Percentiles rank a stretch among this genome's conserved stretches.
phyloP scores from a whole-genome alignment of 208 protist species.

The Trypanosoma brucei region DNA sequence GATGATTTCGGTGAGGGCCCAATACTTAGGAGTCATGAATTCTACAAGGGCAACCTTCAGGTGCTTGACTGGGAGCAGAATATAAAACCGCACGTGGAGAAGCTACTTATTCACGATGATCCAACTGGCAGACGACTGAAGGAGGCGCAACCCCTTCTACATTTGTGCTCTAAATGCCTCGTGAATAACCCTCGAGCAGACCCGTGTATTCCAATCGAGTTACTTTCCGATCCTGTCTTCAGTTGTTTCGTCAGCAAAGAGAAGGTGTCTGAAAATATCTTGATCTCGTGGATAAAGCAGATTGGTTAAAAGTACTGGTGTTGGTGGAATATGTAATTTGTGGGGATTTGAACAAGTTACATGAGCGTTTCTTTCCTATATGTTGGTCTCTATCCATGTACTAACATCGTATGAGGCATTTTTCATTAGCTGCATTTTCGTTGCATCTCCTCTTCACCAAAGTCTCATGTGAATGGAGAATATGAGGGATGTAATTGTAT shows the following conservation, averaged over 20 bases:
- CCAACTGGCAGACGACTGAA: slow-evolving; percentile 6
- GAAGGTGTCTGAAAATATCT: slow-evolving; percentile 1
- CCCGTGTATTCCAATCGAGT: slow-evolving; percentile 27
- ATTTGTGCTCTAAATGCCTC: slow-evolving; percentile 52
- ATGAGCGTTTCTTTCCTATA: no score
- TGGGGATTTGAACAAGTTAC: no score
- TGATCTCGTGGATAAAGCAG: slow-evolving; percentile 9
- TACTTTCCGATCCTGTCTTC: slow-evolving; percentile 53
- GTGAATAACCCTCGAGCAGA: slow-evolving; percentile 40
- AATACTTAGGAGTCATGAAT: slow-evolving; percentile 36
- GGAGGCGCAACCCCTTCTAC: slow-evolving; percentile 36
- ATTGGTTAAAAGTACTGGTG: no score
- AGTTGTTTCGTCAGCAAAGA: slow-evolving; percentile 22
- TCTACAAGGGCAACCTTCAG: slow-evolving; percentile 5
- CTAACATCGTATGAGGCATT: no score
- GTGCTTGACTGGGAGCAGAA: slow-evolving; percentile 74
- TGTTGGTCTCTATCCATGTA: no score
- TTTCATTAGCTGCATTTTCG: no score
- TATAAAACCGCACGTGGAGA: slow-evolving; percentile 49
- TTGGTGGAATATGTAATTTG: no score
- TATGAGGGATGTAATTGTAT: no score
- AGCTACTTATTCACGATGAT: slow-evolving; percentile 32
- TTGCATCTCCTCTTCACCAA: no score
- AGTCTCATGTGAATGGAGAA: no score
- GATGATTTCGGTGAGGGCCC: slow-evolving; percentile 79